Base-by-base conservation (phyloP, 83 land plant species). In the Diphasiastrum complanatum region DNA sequence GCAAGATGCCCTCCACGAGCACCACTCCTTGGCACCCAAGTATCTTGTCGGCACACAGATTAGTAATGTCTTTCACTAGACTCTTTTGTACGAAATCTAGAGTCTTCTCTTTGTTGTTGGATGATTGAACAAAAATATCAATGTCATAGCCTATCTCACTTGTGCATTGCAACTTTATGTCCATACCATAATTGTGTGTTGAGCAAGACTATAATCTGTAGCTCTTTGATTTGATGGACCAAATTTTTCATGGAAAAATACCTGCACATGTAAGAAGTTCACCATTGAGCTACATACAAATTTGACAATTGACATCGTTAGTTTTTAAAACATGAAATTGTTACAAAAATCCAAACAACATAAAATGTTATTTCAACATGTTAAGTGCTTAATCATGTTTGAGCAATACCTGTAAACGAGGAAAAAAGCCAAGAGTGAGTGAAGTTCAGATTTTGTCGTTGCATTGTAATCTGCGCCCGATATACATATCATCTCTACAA, bases 351-450 rank as follows among this genome's bases (percentile, higher is more conserved):
- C n/a, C n/a, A n/a, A n/a, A n/a, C n/a, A n/a, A n/a, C n/a, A n/a
- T n/a, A n/a, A n/a, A n/a, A n/a, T n/a, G n/a, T n/a, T n/a, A n/a
- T n/a, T n/a, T n/a, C n/a, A n/a, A n/a, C n/a, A n/a, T n/a, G n/a
- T n/a, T 16, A 23, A 36, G 35, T 20, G 53, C 25, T 1, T n/a
- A 29, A 33, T 45, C 16, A 22, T 20, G 32, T n/a, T 30, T 1
- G 33, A 23, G 8, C 29, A 46, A 59, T 79, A 76, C 92, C 88
- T 87, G 92, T 27, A 87, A 53, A 8, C 79, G 61, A 26, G 92
- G 85, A 66, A 87, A 87, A 77, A 87, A 87, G n/a, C 85, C 83
- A 23, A 78, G 74, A 16, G 89, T 74, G 27, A 87, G 75, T 18
- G 65, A 76, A 66, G 76, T 87, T 51, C 71, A 83, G 53, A 75